Base-by-base conservation (phyloP, 2,329 filamentous ascomycete species). In the Calonectria hawksworthii region DNA sequence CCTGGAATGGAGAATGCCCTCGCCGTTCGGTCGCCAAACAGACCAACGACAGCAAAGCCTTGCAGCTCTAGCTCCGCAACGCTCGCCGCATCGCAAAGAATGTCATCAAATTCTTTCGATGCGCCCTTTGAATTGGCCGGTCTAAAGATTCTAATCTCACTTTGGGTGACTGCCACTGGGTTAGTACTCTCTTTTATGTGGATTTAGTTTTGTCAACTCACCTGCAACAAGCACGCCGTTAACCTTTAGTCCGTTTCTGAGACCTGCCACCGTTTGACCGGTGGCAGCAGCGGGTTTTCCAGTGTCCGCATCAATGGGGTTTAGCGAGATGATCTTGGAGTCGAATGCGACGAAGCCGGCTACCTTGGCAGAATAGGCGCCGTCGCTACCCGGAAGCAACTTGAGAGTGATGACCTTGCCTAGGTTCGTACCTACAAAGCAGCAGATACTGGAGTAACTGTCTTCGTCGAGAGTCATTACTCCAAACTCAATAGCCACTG, bases 381-480 rank as follows among this genome's bases (percentile, higher is more conserved):
- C 90, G 6, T 93, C 91, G 68, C 90, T 91, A 18, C 93, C 90
- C 0, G 97, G 97, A 3, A 99, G 87, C 28, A 99, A 89, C 86
- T 98, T 98, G 86, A 99, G 96, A 0, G 96, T 99, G 9, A 93
- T 92, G 23, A 99, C 87, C 80, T 95, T 95, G 51, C 97, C 97
- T 36, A 92, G 85, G 78, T 93, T 96, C 0, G 97, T 99, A 26
- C 97, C 97, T 2, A 98, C 94, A 79, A 99, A 98, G 78, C 97
- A 94, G 73, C 94, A 92, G 72, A 99, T 98, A 81, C 96, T 98
- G 1, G 97, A 99, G 83, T 98, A 99, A 77, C 95, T 93, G 82
- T 99, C 96, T n/a, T 94, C 94, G 54, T 99, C 97, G 5, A 98
- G 87, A 4, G 94, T 98, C 92, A 99, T 93, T 61, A 98, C 95